Conservation (phyloP, 2,329 filamentous ascomycete genomes). For the Exophiala sideris region DNA sequence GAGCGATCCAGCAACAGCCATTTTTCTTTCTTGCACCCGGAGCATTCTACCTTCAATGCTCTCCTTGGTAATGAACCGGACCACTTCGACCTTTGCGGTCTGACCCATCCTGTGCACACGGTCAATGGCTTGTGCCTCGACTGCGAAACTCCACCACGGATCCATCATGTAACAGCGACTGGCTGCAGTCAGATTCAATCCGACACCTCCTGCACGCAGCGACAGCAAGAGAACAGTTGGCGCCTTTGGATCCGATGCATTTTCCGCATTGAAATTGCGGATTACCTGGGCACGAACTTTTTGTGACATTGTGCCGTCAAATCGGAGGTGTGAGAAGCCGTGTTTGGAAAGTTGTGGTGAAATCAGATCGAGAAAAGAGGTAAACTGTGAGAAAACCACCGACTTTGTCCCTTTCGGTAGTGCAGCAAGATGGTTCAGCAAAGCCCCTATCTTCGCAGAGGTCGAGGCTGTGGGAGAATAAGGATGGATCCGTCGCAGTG, state of each 20-base stretch:
- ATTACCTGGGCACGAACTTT: slow-evolving; percentile 78
- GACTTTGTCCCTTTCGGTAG: slow-evolving; percentile 75
- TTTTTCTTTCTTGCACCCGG: slow-evolving; percentile 89
- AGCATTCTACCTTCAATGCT: slow-evolving; percentile 97
- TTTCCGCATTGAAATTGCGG: slow-evolving; percentile 59
- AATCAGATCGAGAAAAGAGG: slow-evolving; percentile 89
- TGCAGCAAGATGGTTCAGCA: slow-evolving; percentile 70
- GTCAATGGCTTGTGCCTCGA: slow-evolving; percentile 96
- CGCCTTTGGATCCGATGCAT: slow-evolving; percentile 24
- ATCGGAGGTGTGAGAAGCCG: slow-evolving; percentile 75
- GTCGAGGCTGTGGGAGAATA: slow-evolving; percentile 57
- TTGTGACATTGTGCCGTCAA: slow-evolving; percentile 88
- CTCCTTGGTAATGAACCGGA: slow-evolving; percentile 80
- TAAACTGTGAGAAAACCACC: slow-evolving; percentile 96
- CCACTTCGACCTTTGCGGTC: slow-evolving; percentile 77
- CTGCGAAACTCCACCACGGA: slow-evolving; percentile 97
- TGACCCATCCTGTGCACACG: slow-evolving; percentile 97
- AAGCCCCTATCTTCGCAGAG: slow-evolving; percentile 81
- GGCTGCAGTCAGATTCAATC: slow-evolving; percentile 85
- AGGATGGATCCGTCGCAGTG: slow-evolving; percentile 58
- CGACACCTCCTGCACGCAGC: slow-evolving; percentile 86
- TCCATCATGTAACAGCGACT: slow-evolving; percentile 98
- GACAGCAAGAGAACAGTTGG: slow-evolving; percentile 70
- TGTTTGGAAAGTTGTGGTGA: slow-evolving; percentile 71
- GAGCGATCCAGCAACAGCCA: slow-evolving; percentile 77